phyloP scores from a whole-genome alignment of 225 moss, liverwort and hornwort species.

The Bryum argenteum region DNA sequence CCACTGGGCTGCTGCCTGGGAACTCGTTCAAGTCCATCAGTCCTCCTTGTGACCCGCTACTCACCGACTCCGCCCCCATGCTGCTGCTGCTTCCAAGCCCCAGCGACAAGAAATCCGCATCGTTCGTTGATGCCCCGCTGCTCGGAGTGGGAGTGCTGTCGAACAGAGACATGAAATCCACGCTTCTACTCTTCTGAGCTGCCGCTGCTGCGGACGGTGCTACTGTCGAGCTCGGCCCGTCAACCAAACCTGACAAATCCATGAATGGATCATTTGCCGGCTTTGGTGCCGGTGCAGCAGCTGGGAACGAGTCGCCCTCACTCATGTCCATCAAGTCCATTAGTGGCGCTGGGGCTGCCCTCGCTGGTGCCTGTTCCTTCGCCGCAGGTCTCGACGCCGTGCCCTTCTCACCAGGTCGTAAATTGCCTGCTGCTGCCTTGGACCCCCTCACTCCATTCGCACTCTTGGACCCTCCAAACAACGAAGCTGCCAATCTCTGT shows the following conservation, averaged over 20 bases:
- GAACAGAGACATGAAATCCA: constrained; percentile 67
- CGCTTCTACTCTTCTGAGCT: constrained; percentile 28
- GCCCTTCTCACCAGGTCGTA: constrained; percentile 33
- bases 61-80: constrained; percentile 22
- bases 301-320: constrained; percentile 45
- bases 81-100: constrained; percentile 33
- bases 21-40: constrained; percentile 49
- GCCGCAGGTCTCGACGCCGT: constrained; percentile 16
- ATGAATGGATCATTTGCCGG: constrained; percentile 75
- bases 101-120: constrained; percentile 33
- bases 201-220: constrained; percentile 30
- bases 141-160: constrained; percentile 32
- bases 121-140: constrained; percentile 12
- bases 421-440: constrained; percentile 34
- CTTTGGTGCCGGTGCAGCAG: constrained; percentile 25
- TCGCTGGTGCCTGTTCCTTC: constrained; percentile 32
- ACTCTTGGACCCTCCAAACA: constrained; percentile 65
- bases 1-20: constrained; percentile 39
- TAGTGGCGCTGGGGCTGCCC: constrained; percentile 47
- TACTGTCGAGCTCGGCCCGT: constrained; percentile 40
- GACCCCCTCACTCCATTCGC: constrained; percentile 41
- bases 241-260: constrained; percentile 73
- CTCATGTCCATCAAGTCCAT: constrained; percentile 84
- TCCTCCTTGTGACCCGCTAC: constrained; percentile 22
- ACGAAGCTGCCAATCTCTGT: constrained; percentile 76